Evolutionary conservation across 2,329 filamentous ascomycete genomes (phyloP).

Genomic region (Colletotrichum aenigma): DNA sequence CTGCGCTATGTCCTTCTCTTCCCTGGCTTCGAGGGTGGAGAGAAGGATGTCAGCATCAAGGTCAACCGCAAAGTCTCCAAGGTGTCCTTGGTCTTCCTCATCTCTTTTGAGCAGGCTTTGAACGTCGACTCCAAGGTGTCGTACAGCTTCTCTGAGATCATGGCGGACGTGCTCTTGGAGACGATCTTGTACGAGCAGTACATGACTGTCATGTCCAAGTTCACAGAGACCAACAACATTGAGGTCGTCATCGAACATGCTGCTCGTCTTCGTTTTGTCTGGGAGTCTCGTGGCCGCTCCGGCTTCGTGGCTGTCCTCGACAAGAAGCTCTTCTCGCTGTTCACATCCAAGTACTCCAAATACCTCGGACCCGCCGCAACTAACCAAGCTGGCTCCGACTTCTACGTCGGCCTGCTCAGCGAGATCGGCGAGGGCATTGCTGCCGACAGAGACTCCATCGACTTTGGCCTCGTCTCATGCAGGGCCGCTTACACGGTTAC

Average conservation of each 20-base stretch:
- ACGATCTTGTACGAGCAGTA: slow-evolving; percentile 41
- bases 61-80: slow-evolving; percentile 37
- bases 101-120: slow-evolving; percentile 46
- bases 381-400: slow-evolving; percentile 35
- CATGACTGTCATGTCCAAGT: slow-evolving; percentile 26
- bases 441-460: slow-evolving; percentile 29
- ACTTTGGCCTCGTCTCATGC: slow-evolving; percentile 43
- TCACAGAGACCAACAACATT: slow-evolving; percentile 27
- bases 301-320: slow-evolving; percentile 43
- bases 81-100: slow-evolving; percentile 47
- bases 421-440: slow-evolving; percentile 38
- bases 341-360: slow-evolving; percentile 35
- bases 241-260: slow-evolving; percentile 38
- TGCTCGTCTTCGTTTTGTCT: slow-evolving; percentile 41
- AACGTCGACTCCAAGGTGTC: slow-evolving; percentile 31
- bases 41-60: slow-evolving; percentile 35
- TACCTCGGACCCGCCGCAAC: slow-evolving; percentile 25
- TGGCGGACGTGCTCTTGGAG: slow-evolving; percentile 40
- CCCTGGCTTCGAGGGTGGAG: slow-evolving; percentile 36
- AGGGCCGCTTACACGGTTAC: slow-evolving; percentile 27
- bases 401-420: slow-evolving; percentile 43
- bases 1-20: slow-evolving; percentile 55
- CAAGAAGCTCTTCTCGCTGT: slow-evolving; percentile 41
- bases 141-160: slow-evolving; percentile 44
- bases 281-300: slow-evolving; percentile 29